Evolutionary conservation across 2,329 filamentous ascomycete species (phyloP), one percentile per base, ranked within the genome.

Genomic region (Arthrocladium fulminans): DNA sequence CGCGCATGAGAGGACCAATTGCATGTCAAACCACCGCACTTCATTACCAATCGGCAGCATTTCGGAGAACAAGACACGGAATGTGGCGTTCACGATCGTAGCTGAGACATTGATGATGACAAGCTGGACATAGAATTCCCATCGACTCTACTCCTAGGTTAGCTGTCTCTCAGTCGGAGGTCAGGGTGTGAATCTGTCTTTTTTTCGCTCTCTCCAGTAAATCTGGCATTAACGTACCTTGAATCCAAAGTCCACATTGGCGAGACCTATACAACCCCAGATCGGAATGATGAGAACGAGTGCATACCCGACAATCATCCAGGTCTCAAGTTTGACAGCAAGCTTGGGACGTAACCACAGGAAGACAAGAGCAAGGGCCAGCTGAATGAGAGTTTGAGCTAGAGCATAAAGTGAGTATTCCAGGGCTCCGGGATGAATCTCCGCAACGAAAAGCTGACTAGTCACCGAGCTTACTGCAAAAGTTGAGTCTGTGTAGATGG

Each of bases 241-340:
- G 38, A 7, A 30, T 2, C 46, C 46, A 29, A 48, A 44, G 19
- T 37, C 25, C 12, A 37, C 25, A 23, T 44, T 34, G 5, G 3
- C 32, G 22, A 48, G 2, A 20, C 46, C 46, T n/a, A 48, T 48
- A 34, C 46, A 44, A 3, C 32, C 46, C 46, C 46, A 48, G 4
- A 44, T 3, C 3, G 46, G 38, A 6, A 44, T 17, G 7, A 48
- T 32, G 4, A 48, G 46, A 84, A 42, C 84, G 84, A 52, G 96
- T 73, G 70, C 89, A 96, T 17, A 89, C 88, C 75, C 94, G 72
- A 12, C 73, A 71, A 50, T 70, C 78, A 57, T 80, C 79, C 57
- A 81, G 68, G 30, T 68, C 71, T 57, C 73, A 73, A 47, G 72
- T 59, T 52, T 72, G n/a, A n/a, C n/a, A n/a, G n/a, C n/a, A n/a